These are phyloP conservation scores for Echria macrotheca DNA, from an alignment of 495 filamentous ascomycete species.

Conservation along the genomic window DNA sequence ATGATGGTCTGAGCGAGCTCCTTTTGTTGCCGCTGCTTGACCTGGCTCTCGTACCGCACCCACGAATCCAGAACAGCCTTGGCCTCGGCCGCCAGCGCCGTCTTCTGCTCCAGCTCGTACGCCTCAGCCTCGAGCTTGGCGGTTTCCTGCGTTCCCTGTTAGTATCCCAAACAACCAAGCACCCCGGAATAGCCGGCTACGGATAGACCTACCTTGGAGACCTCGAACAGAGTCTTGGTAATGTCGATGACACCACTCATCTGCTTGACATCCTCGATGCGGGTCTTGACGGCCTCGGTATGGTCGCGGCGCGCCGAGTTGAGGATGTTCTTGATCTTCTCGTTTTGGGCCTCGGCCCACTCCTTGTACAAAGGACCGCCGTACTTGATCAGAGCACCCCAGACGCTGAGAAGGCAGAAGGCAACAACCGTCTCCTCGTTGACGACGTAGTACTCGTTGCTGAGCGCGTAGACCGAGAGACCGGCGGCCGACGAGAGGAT, in stretches of 20 bases:
- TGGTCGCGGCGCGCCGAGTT: slow-evolving; percentile 91
- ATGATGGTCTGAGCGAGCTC: slow-evolving; percentile 92
- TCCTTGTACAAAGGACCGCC: slow-evolving; percentile 85
- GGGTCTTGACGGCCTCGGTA: slow-evolving; percentile 85
- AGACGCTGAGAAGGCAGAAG: slow-evolving; percentile 82
- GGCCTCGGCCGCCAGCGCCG: slow-evolving; percentile 81
- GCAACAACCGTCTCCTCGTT: slow-evolving; percentile 96
- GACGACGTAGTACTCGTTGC: slow-evolving; percentile 98
- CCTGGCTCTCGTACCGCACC: slow-evolving; percentile 96
- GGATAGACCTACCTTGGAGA: slow-evolving; percentile 81
- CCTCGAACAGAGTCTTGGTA: slow-evolving; percentile 93
- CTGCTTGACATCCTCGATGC: slow-evolving; percentile 90
- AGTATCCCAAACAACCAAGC: background rate
- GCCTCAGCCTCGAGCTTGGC: slow-evolving; percentile 90
- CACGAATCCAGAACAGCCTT: slow-evolving; percentile 95
- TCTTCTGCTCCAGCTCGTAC: slow-evolving; percentile 94
- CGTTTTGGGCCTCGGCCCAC: slow-evolving; percentile 82
- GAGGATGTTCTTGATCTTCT: slow-evolving; percentile 87
- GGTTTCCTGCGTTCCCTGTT: slow-evolving; percentile 66
- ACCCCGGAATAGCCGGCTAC: background rate
- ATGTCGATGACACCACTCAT: slow-evolving; percentile 89
- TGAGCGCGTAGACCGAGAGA: slow-evolving; percentile 88
- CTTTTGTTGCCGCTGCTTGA: slow-evolving; percentile 95
- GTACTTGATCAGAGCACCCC: slow-evolving; percentile 83
- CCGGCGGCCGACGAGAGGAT: slow-evolving; percentile 90